phyloP scores from a whole-genome alignment of 139 green algal species.

The Closterium sp. region DNA sequence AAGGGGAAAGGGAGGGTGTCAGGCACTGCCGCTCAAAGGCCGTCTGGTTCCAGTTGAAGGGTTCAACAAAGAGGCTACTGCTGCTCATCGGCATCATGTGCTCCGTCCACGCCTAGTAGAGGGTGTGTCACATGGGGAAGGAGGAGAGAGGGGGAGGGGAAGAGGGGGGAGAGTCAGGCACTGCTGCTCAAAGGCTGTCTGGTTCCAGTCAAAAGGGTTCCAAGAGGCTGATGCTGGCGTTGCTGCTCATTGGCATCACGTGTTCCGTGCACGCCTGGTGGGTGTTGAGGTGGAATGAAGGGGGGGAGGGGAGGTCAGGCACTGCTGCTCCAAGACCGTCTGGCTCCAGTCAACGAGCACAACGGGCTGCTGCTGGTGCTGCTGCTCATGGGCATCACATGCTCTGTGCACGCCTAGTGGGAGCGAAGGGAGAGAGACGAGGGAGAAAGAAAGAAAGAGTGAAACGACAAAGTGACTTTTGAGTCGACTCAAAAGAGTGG shows the following conservation, averaged over 20 bases:
- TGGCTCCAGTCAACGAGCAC: conserved; percentile 37
- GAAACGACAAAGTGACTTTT: too few relatives aligned
- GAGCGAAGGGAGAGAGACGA: too few relatives aligned
- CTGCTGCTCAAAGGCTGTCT: neutral
- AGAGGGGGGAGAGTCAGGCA: conserved; percentile 8
- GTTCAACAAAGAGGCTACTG: conserved; percentile 45
- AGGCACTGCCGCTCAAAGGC: neutral
- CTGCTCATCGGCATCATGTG: conserved; percentile 53
- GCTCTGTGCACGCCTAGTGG: conserved; percentile 53
- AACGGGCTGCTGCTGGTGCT: conserved; percentile 52
- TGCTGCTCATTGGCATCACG: conserved; percentile 54
- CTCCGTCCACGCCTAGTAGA: conserved; percentile 51
- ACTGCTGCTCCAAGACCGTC: neutral
- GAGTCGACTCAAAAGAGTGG: too few relatives aligned
- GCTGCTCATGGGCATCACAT: conserved; percentile 53
- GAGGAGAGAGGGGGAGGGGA: neutral
- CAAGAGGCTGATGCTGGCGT: conserved; percentile 49
- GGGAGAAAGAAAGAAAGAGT: too few relatives aligned
- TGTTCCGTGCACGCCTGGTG: conserved; percentile 52
- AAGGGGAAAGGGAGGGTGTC: neutral
- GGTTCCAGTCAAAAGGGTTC: conserved; percentile 43
- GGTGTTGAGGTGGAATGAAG: neutral
- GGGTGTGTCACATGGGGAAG: too few relatives aligned
- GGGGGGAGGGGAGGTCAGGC: neutral
- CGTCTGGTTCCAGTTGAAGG: conserved; percentile 31